phyloP scores from a whole-genome alignment of 129 eudicot genomes.

The Escallonia herrerae region DNA sequence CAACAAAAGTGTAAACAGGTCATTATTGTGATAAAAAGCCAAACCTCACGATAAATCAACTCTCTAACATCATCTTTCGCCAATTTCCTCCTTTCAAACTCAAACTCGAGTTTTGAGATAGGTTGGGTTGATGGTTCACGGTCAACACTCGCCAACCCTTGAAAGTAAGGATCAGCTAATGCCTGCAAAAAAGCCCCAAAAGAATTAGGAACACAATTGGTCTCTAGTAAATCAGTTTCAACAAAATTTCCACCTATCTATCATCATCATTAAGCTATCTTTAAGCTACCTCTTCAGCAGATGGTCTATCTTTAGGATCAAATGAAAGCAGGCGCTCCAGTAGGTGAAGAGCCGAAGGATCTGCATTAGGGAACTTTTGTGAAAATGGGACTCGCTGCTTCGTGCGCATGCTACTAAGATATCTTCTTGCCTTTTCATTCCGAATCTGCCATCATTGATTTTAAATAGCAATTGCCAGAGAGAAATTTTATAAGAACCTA shows the following conservation, averaged over 20 bases:
- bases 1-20: not conserved
- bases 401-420: conserved; percentile 70
- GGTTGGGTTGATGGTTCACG: conserved; percentile 80
- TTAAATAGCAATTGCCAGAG: too few species aligned
- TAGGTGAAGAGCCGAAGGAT: conserved; percentile 78
- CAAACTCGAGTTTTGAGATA: conserved; percentile 90
- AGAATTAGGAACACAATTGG: not conserved
- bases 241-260: not conserved
- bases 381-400: conserved; percentile 72
- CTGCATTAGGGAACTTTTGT: conserved; percentile 58
- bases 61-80: conserved; percentile 94
- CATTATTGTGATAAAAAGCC: not conserved
- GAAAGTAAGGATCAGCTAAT: conserved; percentile 83
- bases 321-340: conserved; percentile 82
- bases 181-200: conserved; percentile 41
- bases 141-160: conserved; percentile 79
- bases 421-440: conserved; percentile 92
- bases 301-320: conserved; percentile 94
- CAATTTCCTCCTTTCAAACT: conserved; percentile 84
- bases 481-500: not conserved
- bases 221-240: not conserved
- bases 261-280: not conserved
- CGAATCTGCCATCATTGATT: conserved; percentile 47
- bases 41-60: conserved; percentile 90
- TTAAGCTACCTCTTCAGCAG: conserved; percentile 68